phyloP scores from a whole-genome alignment of 2,329 filamentous ascomycete species.

The Verticillium nonalfalfae region DNA sequence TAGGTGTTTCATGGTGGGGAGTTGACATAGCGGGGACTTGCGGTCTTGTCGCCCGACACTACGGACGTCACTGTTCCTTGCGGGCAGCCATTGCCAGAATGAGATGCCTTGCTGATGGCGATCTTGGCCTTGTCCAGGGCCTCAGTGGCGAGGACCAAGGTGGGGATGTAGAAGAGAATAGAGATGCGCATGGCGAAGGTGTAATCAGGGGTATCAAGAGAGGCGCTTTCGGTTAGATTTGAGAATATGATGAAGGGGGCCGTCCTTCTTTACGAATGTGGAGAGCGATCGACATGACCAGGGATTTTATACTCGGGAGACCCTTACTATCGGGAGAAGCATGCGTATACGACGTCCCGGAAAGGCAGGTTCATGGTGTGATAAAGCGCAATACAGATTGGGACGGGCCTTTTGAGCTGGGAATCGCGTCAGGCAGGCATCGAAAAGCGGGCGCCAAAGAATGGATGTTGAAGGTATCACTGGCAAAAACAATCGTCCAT shows the following conservation, averaged over 20 bases:
- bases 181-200: not conserved
- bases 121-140: constrained; percentile 4
- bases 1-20: not conserved
- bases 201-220: not conserved
- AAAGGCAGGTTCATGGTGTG: not conserved
- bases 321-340: not conserved
- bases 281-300: not conserved
- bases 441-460: not conserved
- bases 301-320: not conserved
- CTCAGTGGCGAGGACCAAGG: constrained; percentile 2
- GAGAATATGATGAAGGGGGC: not conserved
- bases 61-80: constrained; percentile 5
- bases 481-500: not conserved
- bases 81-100: constrained; percentile 9
- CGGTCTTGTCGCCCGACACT: constrained; percentile 6
- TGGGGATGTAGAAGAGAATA: not conserved
- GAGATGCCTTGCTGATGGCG: constrained; percentile 2
- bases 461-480: not conserved
- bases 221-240: not conserved
- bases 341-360: not conserved
- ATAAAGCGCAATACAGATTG: not conserved
- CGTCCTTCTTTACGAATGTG: not conserved
- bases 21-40: not conserved
- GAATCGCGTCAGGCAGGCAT: not conserved
- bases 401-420: not conserved